phyloP scores from a whole-genome alignment of 495 filamentous ascomycete species.

The Thermochaetoides thermophila region DNA sequence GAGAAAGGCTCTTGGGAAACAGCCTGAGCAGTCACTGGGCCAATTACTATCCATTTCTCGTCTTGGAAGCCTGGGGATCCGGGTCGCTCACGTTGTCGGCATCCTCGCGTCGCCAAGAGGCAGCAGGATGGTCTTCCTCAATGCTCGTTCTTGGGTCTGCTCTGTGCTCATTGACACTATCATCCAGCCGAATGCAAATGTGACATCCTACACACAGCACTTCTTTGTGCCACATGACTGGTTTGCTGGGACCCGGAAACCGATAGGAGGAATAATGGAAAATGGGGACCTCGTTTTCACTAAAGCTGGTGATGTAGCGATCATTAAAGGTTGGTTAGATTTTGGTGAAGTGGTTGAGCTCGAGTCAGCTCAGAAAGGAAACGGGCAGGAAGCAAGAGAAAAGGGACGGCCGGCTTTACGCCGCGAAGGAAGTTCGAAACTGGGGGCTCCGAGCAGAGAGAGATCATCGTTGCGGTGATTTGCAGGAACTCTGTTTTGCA shows the following conservation, averaged over 20 bases:
- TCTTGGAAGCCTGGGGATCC: neutral
- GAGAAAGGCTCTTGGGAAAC: too few species aligned
- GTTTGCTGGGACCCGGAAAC: slow-evolving; percentile 6
- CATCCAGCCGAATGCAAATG: neutral
- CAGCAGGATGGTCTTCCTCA: slow-evolving; percentile 1
- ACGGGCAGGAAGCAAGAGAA: too few species aligned
- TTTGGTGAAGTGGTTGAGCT: neutral
- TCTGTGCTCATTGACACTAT: neutral
- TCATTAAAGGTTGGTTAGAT: neutral
- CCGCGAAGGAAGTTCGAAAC: too few species aligned
- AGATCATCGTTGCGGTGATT: too few species aligned
- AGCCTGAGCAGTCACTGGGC: too few species aligned
- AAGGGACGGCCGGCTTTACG: too few species aligned
- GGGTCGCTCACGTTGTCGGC: neutral
- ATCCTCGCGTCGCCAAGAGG: neutral
- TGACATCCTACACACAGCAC: slow-evolving; percentile 1
- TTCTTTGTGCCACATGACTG: slow-evolving; percentile 16
- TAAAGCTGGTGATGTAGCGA: neutral
- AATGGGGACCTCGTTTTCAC: neutral
- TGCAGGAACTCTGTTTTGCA: too few species aligned
- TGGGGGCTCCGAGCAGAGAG: too few species aligned
- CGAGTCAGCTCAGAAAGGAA: too few species aligned
- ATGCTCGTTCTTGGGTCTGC: neutral
- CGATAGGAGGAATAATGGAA: neutral
- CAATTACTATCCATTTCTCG: neutral